Evolutionary conservation across 2,329 filamentous ascomycete species (phyloP), one percentile per base, ranked within the genome.

Genomic region (Lasiodiplodia hormozganensis): DNA sequence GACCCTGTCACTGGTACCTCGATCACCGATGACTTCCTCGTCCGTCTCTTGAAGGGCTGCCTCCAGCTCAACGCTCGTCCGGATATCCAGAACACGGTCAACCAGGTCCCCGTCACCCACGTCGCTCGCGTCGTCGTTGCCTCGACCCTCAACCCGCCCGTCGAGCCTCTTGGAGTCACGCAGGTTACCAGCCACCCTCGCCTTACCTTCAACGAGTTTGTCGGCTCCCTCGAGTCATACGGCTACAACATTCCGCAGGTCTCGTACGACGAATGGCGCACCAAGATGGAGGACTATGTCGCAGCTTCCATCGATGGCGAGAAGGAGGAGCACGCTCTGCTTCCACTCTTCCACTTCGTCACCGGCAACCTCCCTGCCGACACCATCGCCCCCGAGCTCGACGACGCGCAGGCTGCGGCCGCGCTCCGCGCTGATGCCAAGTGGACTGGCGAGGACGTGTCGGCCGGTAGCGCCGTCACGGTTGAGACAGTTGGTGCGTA

Each of bases 1-100:
- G 89, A 94, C 76, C 86, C 87, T 1, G 80, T 84, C 54, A 89
- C 87, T 14, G 94, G 94, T 64, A 82, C 87, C 88, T 70, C 91
- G 83, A 77, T 93, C 78, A 94, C 90, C 0, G 95, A 98, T 75
- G 95, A 97, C 80, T 98, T 97, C 83, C 82, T 98, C 7, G 87
- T 97, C 71, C 89, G 95, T 49, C 88, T 97, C 81, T 82, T 90
- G 68, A 97, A 97, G 82, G 94, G 93, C 68, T 97, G 93, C 74
- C 84, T 97, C 62, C 94, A 98, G 79, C 84, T 97, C 2, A 83
- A 83, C 2, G 85, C 85, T 2, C 86, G 93, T 0, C 95, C 94
- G 1, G 86, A 87, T 72, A 96, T 97, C 73, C 81, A 85, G 77
- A 98, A 97, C 82, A 92, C 93, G 0, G 89, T 97, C 79, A 98